Evolutionary conservation across 139 green algal genomes (phyloP), one percentile per base, ranked within the genome.

Genomic region (Nannochloris sp.): DNA sequence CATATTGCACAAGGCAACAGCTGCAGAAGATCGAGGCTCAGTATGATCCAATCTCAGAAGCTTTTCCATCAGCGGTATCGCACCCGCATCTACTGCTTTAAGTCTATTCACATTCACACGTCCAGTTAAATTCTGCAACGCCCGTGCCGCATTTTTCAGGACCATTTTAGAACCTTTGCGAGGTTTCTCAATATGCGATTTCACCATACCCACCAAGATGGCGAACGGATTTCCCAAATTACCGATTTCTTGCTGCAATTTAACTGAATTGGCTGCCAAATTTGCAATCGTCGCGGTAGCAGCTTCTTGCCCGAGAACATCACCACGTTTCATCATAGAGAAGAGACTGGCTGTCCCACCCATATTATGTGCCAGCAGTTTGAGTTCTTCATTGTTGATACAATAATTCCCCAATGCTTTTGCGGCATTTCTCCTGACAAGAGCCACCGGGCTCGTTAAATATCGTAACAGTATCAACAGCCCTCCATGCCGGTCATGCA

Each of bases 111-210:
- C 9, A 2, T 62, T 16, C 5, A 62, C 28, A 31, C 26, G 28
- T 26, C 26, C 10, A 50, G 28, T 56, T 26, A 78, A 49, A 64
- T 78, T 78, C 57, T 65, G 66, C 16, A 78, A 50, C 5, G 66
- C 71, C 25, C 71, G 71, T 9, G 66, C 56, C 5, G 71, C 71
- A 30, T 64, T 40, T 58, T 76, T 59, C 71, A 61, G 58, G n/a
- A 63, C 70, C 0, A 51, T 40, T 2, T 17, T 4, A 36, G 64
- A 45, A 45, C 11, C 55, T 25, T 4, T 50, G 14, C 16, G 13
- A 23, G 45, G 45, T 50, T n/a, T 50, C 45, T 50, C 16, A 17
- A 50, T 23, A n/a, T 50, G 45, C 13, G 16, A 50, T n/a, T 50
- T n/a, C 45, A 50, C 14, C 45, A 50, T 50, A 23, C 45, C 45